These are phyloP conservation scores for Fusarium incarnatum DNA, from an alignment of 2,329 filamentous ascomycete species.

Conservation along the genomic window DNA sequence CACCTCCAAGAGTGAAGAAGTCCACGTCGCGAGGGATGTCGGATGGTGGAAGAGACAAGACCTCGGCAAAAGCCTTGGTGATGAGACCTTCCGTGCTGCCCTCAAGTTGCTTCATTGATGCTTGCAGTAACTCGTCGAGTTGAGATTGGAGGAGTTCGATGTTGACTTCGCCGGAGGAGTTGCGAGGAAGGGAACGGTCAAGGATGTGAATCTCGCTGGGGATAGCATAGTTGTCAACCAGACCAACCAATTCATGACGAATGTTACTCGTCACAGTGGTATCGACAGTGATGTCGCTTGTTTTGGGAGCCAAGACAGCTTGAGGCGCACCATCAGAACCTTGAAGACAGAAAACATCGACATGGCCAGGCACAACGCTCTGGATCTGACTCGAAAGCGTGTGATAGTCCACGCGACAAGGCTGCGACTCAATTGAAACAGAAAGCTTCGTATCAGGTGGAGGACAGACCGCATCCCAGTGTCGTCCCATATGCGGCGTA, in stretches of 20 bases:
- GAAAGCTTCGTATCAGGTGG: neutral
- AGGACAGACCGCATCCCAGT: conserved; percentile 5
- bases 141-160: neutral
- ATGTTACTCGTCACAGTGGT: neutral
- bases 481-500: neutral
- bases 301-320: neutral
- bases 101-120: neutral
- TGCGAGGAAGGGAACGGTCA: neutral
- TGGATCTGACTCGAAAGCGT: neutral
- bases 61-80: neutral
- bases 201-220: neutral
- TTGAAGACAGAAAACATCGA: neutral
- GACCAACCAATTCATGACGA: accelerated
- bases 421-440: accelerated
- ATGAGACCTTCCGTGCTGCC: conserved; percentile 2
- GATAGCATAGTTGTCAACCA: conserved; percentile 1
- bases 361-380: neutral
- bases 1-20: conserved; percentile 5
- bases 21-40: neutral
- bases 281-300: accelerated
- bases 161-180: neutral
- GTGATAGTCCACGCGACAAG: neutral
- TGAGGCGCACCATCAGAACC: neutral
- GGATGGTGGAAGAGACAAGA: neutral
- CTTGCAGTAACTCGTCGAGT: neutral